Conservation (phyloP, 305 asterid species). For the Ajuga reptans region DNA sequence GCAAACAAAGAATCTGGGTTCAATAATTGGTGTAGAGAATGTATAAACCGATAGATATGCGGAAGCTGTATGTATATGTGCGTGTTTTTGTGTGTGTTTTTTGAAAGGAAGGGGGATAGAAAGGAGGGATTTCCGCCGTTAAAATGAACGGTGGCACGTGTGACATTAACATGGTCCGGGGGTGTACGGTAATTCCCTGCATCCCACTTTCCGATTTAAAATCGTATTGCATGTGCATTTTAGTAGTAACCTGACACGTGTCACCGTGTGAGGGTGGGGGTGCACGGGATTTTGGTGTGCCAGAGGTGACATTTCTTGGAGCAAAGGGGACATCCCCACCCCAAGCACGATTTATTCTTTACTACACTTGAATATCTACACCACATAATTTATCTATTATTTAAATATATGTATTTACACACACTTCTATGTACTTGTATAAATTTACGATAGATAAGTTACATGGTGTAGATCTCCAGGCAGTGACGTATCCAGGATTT, state of each 20-base stretch:
- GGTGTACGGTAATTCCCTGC: conserved; percentile 28
- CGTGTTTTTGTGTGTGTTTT: no score
- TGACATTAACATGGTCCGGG: conserved; percentile 16
- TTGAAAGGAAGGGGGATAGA: conserved; percentile 16
- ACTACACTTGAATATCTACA: no score
- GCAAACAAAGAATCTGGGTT: conserved; percentile 21
- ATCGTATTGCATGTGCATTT: neutral
- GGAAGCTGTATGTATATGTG: conserved; percentile 15
- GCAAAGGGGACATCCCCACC: no score
- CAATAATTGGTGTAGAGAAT: conserved; percentile 24
- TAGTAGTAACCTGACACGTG: conserved; percentile 20
- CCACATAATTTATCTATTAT: no score
- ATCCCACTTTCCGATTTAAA: neutral
- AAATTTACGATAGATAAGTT: no score
- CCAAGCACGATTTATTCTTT: no score
- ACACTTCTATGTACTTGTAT: no score
- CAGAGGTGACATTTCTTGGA: no score
- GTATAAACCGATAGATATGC: conserved; percentile 13
- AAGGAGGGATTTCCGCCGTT: conserved; percentile 59
- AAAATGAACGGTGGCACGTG: conserved; percentile 50
- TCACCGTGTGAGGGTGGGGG: neutral
- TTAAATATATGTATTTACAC: no score
- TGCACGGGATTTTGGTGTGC: conserved; percentile 13
- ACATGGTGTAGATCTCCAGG: no score
- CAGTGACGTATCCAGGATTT: no score